Percentiles rank a stretch among this genome's conserved stretches.
Conservation (phyloP, 108 stramenopile species). For the Nitzschia putrida region DNA sequence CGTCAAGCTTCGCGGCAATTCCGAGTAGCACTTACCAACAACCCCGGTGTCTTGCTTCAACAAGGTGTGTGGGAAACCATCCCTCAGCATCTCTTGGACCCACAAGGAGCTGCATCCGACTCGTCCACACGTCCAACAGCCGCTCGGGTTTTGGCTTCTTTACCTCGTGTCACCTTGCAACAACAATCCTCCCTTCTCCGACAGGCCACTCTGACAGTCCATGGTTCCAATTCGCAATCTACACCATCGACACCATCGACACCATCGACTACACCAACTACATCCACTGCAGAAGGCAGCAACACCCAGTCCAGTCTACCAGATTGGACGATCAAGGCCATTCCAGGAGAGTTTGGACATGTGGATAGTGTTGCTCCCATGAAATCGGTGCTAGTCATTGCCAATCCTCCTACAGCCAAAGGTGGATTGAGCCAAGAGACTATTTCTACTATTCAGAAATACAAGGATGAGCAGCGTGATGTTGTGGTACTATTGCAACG, state of each 20-base stretch:
- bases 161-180: conserved; percentile 37
- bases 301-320: neutral
- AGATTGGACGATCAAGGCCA: neutral
- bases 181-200: conserved; percentile 38
- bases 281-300: neutral
- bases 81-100: conserved; percentile 42
- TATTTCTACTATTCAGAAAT: conserved; percentile 13
- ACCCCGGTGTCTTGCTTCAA: conserved; percentile 9
- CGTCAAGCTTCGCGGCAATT: conserved; percentile 29
- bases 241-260: no score
- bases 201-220: conserved; percentile 29
- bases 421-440: conserved; percentile 33
- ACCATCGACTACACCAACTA: neutral
- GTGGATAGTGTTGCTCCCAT: neutral
- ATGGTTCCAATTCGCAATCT: no score
- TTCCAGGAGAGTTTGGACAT: conserved; percentile 46
- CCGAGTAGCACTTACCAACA: conserved; percentile 18
- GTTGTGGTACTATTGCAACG: conserved; percentile 65
- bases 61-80: conserved; percentile 14
- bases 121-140: conserved; percentile 39
- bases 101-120: conserved; percentile 7
- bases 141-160: conserved; percentile 19
- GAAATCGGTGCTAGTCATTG: conserved; percentile 26
- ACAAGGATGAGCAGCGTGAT: neutral
- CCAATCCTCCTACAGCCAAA: conserved; percentile 42